Base-by-base conservation (phyloP, 139 green algal species). In the Volvox reticuliferus region DNA sequence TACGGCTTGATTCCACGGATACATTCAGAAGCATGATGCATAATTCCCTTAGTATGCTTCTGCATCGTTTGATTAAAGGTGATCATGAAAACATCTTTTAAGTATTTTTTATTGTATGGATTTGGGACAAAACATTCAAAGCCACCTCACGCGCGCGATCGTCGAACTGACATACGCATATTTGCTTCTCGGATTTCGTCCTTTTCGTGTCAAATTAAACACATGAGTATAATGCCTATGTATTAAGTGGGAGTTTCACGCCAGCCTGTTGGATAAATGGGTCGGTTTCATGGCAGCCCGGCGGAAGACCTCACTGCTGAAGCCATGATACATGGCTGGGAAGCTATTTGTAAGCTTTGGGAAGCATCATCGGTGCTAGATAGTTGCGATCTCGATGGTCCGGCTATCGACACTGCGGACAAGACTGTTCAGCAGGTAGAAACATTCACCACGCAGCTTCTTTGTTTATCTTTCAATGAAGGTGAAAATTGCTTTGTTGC, bases 261-360 rank as follows among this genome's bases (percentile, higher is more conserved):
- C 20, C 44, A 14, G 9, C 9, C 44, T 9, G 44, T 5, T 55
- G 71, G 30, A 73, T 28, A 77, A 87, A 77, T 76, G 81, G 32
- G 81, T 1, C 61, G 62, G 16, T 86, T 86, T n/a, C 79, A 86
- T 1, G 44, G 50, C 14, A 36, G 37, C 44, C 14, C 12, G 26
- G 79, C 79, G 28, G 50, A 86, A n/a, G 37, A 86, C 22, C 12
- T 86, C 50, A 44, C 24, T 1, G 79, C 79, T 14, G 50, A 71
- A 44, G 79, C 50, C 20, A 86, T 86, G 79, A 44, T 86, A 26
- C 79, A 73, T 24, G 79, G 79, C 24, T 86, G 79, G 79, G 79
- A 86, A 24, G 79, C 79, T 21, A 28, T 86, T 28, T 86, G 79
- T 24, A 86, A 86, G 79, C 79, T 86, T 17, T 86, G 79, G 79